Percentiles rank a stretch among this genome's conserved stretches.
These are phyloP conservation scores for Lyophyllum atratum DNA, from an alignment of 768 basidiomycete genomes.

Conservation along the genomic window DNA sequence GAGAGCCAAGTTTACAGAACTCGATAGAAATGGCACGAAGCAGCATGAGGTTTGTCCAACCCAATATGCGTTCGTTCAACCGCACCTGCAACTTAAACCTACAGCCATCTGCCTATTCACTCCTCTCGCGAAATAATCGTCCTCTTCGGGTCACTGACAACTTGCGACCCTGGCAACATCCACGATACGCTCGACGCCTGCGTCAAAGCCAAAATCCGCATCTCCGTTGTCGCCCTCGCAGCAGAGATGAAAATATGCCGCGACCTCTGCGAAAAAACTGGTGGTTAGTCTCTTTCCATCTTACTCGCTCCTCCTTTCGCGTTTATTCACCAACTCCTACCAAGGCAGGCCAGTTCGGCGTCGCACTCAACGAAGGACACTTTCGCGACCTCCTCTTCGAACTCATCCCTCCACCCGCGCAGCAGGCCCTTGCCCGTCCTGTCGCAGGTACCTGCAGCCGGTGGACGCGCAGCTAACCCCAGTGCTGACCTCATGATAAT, in stretches of 20 bases:
- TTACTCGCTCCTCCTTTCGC: neutral
- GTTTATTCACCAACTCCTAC: slow-evolving; percentile 7
- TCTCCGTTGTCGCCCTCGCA: slow-evolving; percentile 91
- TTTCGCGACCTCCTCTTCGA: slow-evolving; percentile 96
- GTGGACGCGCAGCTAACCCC: slow-evolving; percentile 45
- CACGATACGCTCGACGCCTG: slow-evolving; percentile 92
- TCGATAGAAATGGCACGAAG: slow-evolving; percentile 95
- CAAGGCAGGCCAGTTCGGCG: slow-evolving; percentile 78
- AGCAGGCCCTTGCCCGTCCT: slow-evolving; percentile 51
- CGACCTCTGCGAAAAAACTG: slow-evolving; percentile 87
- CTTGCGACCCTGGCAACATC: slow-evolving; percentile 96
- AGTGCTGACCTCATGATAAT: slow-evolving; percentile 97
- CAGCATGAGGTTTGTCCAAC: slow-evolving; percentile 76
- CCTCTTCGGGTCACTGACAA: slow-evolving; percentile 94
- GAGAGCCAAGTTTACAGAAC: slow-evolving; percentile 96
- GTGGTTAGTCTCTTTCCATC: slow-evolving; percentile 56
- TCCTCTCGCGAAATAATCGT: slow-evolving; percentile 95
- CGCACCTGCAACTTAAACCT: slow-evolving; percentile 1
- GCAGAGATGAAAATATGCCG: slow-evolving; percentile 99
- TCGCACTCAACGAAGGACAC: slow-evolving; percentile 98
- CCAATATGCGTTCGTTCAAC: neutral
- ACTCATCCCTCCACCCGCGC: slow-evolving; percentile 91
- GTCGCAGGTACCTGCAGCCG: slow-evolving; percentile 35
- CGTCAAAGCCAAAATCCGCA: slow-evolving; percentile 80
- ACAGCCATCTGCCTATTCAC: slow-evolving; percentile 94